Conservation (phyloP, 192 early-diverging fungal species). For the Coemansia sp. region DNA sequence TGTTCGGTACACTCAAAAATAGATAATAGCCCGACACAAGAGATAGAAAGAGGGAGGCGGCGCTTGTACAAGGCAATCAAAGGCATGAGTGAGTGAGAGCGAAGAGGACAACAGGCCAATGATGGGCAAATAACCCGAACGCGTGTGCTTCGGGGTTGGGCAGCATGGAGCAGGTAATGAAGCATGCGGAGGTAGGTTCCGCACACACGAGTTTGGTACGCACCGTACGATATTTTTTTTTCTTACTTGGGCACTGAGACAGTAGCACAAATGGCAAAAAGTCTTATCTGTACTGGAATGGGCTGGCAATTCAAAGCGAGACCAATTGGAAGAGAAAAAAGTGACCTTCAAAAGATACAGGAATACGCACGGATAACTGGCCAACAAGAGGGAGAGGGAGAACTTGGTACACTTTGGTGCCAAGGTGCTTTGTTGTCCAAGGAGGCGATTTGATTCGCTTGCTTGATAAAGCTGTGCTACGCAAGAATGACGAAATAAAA, state of each 20-base stretch:
- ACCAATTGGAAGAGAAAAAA: neutral
- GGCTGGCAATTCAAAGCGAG: neutral
- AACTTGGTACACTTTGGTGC: neutral
- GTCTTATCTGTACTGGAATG: neutral
- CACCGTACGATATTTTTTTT: slow-evolving; percentile 1
- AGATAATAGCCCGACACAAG: neutral
- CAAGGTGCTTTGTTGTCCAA: neutral
- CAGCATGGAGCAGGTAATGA: slow-evolving; percentile 4
- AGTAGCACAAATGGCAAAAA: neutral
- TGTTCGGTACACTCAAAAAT: neutral
- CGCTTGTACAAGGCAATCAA: slow-evolving; percentile 6
- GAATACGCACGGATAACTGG: neutral
- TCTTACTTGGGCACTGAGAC: neutral
- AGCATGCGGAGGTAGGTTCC: slow-evolving; percentile 1
- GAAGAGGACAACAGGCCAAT: neutral
- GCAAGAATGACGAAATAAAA: neutral
- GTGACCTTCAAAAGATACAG: neutral
- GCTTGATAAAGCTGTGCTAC: neutral
- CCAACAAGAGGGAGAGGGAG: neutral
- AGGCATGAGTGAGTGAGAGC: neutral
- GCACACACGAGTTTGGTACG: slow-evolving; percentile 1
- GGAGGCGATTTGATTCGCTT: neutral
- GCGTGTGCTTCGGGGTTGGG: slow-evolving; percentile 7
- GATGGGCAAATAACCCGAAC: slow-evolving; percentile 5
- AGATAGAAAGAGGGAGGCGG: slow-evolving; percentile 3